A percentile compares a stretch with the other conserved stretches of the same genome.
Conservation (phyloP, 441 rosid species). For the Jatropha multifida region DNA sequence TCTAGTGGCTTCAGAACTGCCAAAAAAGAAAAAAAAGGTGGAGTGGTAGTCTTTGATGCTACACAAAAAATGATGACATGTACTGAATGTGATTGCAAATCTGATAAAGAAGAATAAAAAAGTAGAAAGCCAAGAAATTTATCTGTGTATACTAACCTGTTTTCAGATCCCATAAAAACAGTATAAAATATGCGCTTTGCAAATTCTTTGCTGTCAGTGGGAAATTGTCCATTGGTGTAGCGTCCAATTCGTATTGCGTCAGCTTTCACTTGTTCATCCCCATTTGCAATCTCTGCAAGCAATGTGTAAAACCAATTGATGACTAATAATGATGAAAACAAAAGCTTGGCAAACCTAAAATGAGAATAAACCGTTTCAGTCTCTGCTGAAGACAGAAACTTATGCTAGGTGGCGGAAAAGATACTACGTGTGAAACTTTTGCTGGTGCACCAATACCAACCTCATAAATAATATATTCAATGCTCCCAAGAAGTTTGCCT, state of each 20-base stretch:
- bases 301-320: slow-evolving; percentile 11
- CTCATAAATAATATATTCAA: background rate
- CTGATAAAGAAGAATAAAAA: background rate
- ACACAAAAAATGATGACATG: background rate
- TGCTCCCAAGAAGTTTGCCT: background rate
- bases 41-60: background rate
- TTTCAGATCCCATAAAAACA: slow-evolving; percentile 94
- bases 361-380: background rate
- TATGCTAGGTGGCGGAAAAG: background rate
- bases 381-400: slow-evolving; percentile 1
- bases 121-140: background rate
- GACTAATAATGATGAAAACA: slow-evolving; percentile 9
- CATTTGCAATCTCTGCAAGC: slow-evolving; percentile 69
- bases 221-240: slow-evolving; percentile 68
- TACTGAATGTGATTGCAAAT: background rate
- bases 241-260: slow-evolving; percentile 87
- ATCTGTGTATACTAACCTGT: slow-evolving; percentile 54
- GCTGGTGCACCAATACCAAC: background rate
- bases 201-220: slow-evolving; percentile 91
- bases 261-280: slow-evolving; percentile 93
- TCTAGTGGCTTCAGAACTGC: slow-evolving; percentile 79
- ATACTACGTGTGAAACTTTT: background rate
- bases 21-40: slow-evolving; percentile 13
- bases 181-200: slow-evolving; percentile 91
- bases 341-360: background rate